Evolutionary conservation across 1,139 yeast genomes (phyloP), one percentile per base, ranked within the genome.

Genomic region (Yamadazyma epiphylla): DNA sequence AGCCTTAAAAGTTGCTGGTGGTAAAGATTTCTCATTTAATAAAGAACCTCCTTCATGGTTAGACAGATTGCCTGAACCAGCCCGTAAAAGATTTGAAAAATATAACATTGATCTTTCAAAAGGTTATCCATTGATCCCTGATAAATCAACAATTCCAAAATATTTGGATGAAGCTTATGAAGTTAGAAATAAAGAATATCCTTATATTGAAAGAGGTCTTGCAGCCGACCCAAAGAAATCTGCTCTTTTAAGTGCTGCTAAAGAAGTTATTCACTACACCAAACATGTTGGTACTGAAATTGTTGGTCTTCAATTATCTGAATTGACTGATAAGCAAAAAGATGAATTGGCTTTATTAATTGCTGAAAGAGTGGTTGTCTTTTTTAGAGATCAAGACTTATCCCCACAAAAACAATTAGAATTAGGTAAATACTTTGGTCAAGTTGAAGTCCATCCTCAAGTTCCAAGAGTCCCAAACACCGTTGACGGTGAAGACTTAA

Each of bases 281-380:
- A 67, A 64, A 36, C 64, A 68, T 36, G 53, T 72, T 36, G 80
- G 80, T 36, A 72, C 78, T n/a, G 79, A 74, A 45, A 60, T 76
- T 44, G 67, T 70, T 29, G 79, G 78, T 2, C 49, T 74, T 32
- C 79, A 75, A 48, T 53, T 74, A 33, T 50, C 54, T 12, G 74
- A 72, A 20, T 60, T 75, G 39, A 59, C 48, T 32, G 72, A 72
- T 41, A 48, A 73, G 43, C 80, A 74, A 41, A 64, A 60, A 40
- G 80, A 73, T 43, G 81, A 64, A 39, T 59, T 64, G 50, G 71
- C 70, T 5, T 50, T 64, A 24, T 58, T 64, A 42, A 48, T 64
- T 32, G 69, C 69, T 17, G 70, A 64, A 39, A 51, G 70, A 43
- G 65, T 62, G 9, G 71, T 64, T 22, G 71, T 64, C 1, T 62